These are phyloP conservation scores for Hanseniaspora lachancei DNA, from an alignment of 805 yeast genomes.

Conservation along the genomic window DNA sequence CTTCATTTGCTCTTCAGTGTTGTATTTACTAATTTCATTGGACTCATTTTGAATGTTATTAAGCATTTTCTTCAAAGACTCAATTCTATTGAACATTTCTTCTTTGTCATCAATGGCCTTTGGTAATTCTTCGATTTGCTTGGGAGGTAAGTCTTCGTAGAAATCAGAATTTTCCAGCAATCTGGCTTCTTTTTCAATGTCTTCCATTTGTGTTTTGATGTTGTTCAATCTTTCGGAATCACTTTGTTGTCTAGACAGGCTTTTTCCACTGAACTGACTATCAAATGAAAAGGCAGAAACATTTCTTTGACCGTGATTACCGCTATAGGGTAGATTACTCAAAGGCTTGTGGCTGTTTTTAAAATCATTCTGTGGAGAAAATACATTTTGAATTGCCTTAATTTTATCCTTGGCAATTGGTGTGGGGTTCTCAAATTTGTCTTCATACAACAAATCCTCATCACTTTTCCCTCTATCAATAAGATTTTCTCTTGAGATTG, in stretches of 20 bases:
- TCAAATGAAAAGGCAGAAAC: conserved; percentile 1
- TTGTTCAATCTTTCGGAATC: conserved; percentile 66
- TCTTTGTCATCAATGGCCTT: conserved; percentile 24
- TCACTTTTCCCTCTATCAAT: neutral
- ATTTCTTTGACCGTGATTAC: conserved; percentile 26
- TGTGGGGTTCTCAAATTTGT: conserved; percentile 9
- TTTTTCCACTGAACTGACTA: neutral
- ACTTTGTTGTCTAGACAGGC: conserved; percentile 30
- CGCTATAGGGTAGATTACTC: conserved; percentile 19
- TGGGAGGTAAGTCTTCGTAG: conserved; percentile 32
- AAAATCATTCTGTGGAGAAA: conserved; percentile 22
- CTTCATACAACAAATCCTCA: conserved; percentile 12
- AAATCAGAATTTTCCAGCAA: conserved; percentile 78
- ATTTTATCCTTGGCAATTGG: conserved; percentile 23
- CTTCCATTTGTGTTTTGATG: conserved; percentile 72
- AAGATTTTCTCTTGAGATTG: conserved; percentile 35
- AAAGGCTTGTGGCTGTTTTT: conserved; percentile 27
- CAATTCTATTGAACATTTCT: conserved; percentile 34
- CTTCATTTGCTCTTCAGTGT: conserved; percentile 37
- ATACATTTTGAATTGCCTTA: conserved; percentile 22
- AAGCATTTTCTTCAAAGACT: conserved; percentile 42
- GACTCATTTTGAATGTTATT: conserved; percentile 58
- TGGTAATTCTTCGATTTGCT: neutral
- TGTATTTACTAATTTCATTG: conserved; percentile 60
- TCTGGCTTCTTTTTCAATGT: conserved; percentile 69